phyloP scores from a whole-genome alignment of 106 monocot genomes.

The Phalaenopsis aphrodite region DNA sequence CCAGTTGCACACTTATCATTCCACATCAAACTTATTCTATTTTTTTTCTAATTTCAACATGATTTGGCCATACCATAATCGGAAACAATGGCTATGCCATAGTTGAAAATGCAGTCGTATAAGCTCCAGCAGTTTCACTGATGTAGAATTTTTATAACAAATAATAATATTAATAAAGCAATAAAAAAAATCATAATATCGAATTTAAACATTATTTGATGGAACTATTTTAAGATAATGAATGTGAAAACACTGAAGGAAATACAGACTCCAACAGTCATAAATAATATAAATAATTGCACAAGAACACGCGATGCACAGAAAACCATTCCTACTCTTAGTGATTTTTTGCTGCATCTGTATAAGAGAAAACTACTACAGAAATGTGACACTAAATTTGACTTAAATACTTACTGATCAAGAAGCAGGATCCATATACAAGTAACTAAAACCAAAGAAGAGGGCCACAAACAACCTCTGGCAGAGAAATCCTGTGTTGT shows the following conservation, averaged over 20 bases:
- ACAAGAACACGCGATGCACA: neutral
- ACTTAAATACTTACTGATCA: neutral
- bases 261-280: neutral
- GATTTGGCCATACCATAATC: no score
- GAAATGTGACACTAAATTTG: neutral
- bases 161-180: neutral
- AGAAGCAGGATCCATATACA: slow-evolving; percentile 3
- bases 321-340: neutral
- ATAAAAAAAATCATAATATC: neutral
- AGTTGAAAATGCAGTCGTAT: no score
- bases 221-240: neutral
- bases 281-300: slow-evolving; percentile 4
- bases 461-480: neutral
- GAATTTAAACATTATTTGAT: neutral
- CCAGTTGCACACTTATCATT: no score
- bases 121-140: no score
- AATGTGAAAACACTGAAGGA: neutral
- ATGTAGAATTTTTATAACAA: neutral
- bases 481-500: slow-evolving; percentile 1
- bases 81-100: no score
- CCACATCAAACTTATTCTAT: no score
- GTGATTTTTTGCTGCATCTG: neutral
- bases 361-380: neutral
- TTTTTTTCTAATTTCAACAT: no score
- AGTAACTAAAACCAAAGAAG: neutral